A percentile compares a stretch with the other conserved stretches of the same genome.
Evolutionary conservation across 495 filamentous ascomycete genomes (phyloP).

Genomic region (Massariosphaeria phaeospora): DNA sequence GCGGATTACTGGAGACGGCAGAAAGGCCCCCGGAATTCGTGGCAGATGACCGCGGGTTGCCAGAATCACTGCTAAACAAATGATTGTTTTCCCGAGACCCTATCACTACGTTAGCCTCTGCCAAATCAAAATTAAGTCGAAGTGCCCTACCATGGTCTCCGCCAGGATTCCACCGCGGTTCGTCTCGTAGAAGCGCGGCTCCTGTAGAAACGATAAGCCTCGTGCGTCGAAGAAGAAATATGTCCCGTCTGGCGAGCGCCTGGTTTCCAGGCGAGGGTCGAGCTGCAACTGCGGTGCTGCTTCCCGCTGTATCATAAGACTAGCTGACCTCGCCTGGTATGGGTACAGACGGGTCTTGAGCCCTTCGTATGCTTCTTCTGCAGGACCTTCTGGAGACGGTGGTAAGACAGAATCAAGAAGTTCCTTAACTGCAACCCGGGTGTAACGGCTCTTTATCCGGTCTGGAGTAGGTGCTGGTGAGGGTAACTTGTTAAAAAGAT

Average conservation of each 20-base stretch:
- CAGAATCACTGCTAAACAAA: conserved; percentile 77
- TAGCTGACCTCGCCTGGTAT: conserved; percentile 78
- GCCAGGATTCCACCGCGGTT: conserved; percentile 72
- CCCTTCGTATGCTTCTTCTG: conserved; percentile 36
- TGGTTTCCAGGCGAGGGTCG: conserved; percentile 65
- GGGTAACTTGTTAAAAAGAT: conserved; percentile 80
- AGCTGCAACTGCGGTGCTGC: conserved; percentile 55
- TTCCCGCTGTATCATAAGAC: conserved; percentile 82
- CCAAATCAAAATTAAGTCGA: not conserved
- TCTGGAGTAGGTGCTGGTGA: conserved; percentile 60
- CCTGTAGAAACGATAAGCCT: conserved; percentile 53
- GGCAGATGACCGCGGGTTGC: conserved; percentile 69
- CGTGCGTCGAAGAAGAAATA: conserved; percentile 70
- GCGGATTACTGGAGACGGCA: conserved; percentile 38
- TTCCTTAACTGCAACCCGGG: conserved; percentile 55
- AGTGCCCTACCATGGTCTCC: conserved; percentile 58
- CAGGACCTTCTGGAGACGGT: conserved; percentile 34
- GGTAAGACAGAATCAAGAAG: conserved; percentile 52
- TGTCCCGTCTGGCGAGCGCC: conserved; percentile 54
- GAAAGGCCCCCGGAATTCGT: conserved; percentile 58
- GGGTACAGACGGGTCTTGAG: conserved; percentile 65
- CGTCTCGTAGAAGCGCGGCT: conserved; percentile 67
- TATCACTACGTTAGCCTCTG: not conserved
- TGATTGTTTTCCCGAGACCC: conserved; percentile 79
- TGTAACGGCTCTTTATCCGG: conserved; percentile 51